Conservation (phyloP, 108 stramenopile species). For the Skeletonema potamos region DNA sequence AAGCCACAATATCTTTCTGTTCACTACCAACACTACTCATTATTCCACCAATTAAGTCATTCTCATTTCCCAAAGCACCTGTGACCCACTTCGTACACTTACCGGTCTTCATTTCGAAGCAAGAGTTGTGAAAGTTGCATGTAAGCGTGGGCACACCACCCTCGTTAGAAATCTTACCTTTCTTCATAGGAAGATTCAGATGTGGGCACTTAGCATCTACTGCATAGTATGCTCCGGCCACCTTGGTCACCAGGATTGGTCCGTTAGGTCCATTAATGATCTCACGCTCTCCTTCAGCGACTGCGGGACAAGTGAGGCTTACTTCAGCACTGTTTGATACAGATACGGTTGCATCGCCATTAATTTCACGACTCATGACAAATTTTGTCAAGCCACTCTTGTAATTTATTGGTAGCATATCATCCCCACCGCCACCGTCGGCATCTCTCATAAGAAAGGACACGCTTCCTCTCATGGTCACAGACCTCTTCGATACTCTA, state of each 20-base stretch:
- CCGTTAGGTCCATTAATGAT: conserved; percentile 36
- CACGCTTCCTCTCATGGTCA: conserved; percentile 72
- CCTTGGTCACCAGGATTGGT: conserved; percentile 42
- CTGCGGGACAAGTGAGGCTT: conserved; percentile 18
- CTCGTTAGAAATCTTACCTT: conserved; percentile 34
- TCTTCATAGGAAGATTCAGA: conserved; percentile 52
- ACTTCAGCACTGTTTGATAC: neutral
- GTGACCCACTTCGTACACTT: conserved; percentile 46
- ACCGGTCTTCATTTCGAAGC: conserved; percentile 40
- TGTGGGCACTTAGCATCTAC: conserved; percentile 54
- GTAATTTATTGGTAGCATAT: conserved; percentile 83
- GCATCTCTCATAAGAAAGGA: conserved; percentile 83
- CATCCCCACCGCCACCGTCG: conserved; percentile 55
- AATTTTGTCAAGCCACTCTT: conserved; percentile 79
- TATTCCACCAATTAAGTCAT: conserved; percentile 36
- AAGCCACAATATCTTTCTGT: conserved; percentile 34
- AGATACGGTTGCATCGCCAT: neutral
- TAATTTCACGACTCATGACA: conserved; percentile 61
- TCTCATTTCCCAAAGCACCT: conserved; percentile 39
- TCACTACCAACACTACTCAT: conserved; percentile 45
- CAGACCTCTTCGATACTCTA: conserved; percentile 72
- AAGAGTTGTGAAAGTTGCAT: conserved; percentile 50
- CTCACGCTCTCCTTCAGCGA: conserved; percentile 38
- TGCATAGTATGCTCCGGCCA: conserved; percentile 40
- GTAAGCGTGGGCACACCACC: conserved; percentile 31